phyloP scores from a whole-genome alignment of 169 alveolate genomes.

The Prorocentrum cordatum region DNA sequence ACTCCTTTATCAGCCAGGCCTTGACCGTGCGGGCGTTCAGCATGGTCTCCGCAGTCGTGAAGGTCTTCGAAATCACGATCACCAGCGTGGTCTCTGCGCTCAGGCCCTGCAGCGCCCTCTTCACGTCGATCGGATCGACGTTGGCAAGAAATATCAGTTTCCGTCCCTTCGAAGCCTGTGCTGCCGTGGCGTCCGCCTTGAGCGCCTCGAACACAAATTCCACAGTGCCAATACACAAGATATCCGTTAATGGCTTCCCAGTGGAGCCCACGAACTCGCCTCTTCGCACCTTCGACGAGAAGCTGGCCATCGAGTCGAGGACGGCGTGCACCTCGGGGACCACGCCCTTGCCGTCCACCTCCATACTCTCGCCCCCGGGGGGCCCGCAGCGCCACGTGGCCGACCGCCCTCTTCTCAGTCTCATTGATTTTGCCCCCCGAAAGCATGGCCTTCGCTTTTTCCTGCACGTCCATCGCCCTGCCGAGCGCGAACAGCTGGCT shows the following conservation, averaged over 20 bases:
- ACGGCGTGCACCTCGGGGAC: neutral
- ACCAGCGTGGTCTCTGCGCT: constrained; percentile 91
- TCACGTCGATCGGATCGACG: constrained; percentile 95
- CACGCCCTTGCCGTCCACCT: constrained; percentile 36
- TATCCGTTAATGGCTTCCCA: constrained; percentile 76
- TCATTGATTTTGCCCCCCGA: constrained; percentile 86
- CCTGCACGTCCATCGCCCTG: constrained; percentile 34
- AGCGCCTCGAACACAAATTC: too few species aligned
- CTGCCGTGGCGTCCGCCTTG: too few species aligned
- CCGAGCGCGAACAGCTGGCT: constrained; percentile 39
- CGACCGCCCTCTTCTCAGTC: constrained; percentile 93
- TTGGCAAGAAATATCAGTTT: constrained; percentile 87
- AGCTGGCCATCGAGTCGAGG: neutral
- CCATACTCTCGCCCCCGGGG: constrained; percentile 69
- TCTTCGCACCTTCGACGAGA: constrained; percentile 32
- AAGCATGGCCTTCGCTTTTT: constrained; percentile 5
- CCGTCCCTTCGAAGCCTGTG: neutral
- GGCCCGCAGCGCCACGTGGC: constrained; percentile 93
- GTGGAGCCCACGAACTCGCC: constrained; percentile 53
- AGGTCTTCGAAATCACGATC: constrained; percentile 73
- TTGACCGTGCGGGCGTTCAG: constrained; percentile 88
- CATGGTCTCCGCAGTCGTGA: constrained; percentile 85
- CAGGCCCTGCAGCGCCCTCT: constrained; percentile 88
- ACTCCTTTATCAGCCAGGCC: constrained; percentile 79
- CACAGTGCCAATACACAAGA: constrained; percentile 86